Evolutionary conservation across 805 yeast genomes (phyloP).

Genomic region (Hanseniaspora lachancei): DNA sequence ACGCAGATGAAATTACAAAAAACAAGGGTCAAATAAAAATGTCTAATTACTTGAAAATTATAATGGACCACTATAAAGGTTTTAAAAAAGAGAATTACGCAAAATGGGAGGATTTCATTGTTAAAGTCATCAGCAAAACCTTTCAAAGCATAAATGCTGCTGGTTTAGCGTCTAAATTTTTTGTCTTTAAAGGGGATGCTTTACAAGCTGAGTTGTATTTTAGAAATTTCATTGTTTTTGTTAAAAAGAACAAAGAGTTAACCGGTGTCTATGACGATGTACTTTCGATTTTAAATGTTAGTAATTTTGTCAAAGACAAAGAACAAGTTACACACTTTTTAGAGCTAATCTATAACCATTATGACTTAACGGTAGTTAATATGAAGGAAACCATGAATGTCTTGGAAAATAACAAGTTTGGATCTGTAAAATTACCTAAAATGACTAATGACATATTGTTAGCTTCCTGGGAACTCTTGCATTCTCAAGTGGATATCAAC

Average conservation of each 20-base stretch:
- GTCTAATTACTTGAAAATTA: constrained; percentile 19
- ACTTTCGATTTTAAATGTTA: constrained; percentile 24
- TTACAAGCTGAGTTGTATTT: constrained; percentile 25
- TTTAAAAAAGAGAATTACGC: constrained; percentile 14
- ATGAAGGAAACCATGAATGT: neutral
- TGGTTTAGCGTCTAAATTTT: constrained; percentile 28
- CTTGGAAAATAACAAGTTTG: constrained; percentile 6
- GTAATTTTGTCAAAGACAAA: constrained; percentile 18
- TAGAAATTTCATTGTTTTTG: constrained; percentile 32
- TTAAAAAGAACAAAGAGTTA: constrained; percentile 28
- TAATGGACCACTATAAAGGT: constrained; percentile 21
- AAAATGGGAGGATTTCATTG: constrained; percentile 22
- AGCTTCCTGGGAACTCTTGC: neutral
- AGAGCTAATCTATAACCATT: neutral
- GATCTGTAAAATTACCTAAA: neutral
- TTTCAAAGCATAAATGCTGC: constrained; percentile 33
- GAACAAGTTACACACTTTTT: neutral
- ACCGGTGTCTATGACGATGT: constrained; percentile 29
- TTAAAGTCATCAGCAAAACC: constrained; percentile 31
- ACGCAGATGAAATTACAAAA: constrained; percentile 29
- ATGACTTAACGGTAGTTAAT: neutral
- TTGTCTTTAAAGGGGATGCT: constrained; percentile 15
- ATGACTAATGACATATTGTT: neutral
- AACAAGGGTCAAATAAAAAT: constrained; percentile 20
- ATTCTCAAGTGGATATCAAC: neutral